Percentiles rank a stretch among this genome's conserved stretches.
Conservation (phyloP, 257 asterid species). For the Solanum megistacrolobum region DNA sequence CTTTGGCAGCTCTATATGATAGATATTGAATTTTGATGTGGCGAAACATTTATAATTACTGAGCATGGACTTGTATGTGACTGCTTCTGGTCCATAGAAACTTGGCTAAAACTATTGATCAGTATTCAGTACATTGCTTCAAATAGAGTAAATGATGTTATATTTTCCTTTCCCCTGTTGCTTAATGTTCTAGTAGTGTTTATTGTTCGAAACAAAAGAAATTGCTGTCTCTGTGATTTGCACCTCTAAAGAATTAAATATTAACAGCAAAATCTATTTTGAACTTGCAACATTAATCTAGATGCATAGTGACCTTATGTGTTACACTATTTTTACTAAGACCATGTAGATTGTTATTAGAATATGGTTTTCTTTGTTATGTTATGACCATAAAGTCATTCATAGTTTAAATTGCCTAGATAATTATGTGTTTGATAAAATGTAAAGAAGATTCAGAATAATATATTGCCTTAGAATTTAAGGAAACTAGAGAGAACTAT, state of each 20-base stretch:
- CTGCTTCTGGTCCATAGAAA: slow-evolving; percentile 17
- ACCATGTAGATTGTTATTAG: neutral
- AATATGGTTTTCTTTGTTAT: neutral
- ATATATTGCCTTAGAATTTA: neutral
- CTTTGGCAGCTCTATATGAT: slow-evolving; percentile 9
- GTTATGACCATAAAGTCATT: neutral
- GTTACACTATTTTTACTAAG: neutral
- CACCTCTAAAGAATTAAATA: neutral
- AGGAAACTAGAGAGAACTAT: neutral
- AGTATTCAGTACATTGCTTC: neutral
- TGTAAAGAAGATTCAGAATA: neutral
- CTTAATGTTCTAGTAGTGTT: neutral
- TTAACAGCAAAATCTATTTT: neutral
- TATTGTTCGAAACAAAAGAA: neutral
- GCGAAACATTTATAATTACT: slow-evolving; percentile 3
- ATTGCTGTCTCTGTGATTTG: neutral
- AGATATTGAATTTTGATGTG: slow-evolving; percentile 15
- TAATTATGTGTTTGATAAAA: neutral
- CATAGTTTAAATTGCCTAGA: neutral
- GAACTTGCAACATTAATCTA: neutral
- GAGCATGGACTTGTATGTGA: slow-evolving; percentile 6
- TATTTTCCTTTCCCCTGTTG: neutral
- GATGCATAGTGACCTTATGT: neutral
- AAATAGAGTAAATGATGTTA: neutral
- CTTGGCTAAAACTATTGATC: neutral